These are phyloP conservation scores for Camelina hispida DNA, from an alignment of 345 rosid genomes.

Conservation along the genomic window DNA sequence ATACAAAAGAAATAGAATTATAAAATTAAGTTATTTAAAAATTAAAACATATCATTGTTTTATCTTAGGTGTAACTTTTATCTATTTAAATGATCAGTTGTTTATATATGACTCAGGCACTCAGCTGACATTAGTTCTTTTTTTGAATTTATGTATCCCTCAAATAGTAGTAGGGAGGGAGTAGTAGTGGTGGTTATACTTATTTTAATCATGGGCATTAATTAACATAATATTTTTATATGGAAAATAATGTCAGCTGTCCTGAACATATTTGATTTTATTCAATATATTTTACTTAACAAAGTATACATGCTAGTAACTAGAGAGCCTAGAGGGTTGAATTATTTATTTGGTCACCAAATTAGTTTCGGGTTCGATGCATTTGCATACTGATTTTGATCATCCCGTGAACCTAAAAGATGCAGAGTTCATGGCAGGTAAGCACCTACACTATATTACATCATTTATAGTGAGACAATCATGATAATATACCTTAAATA, in stretches of 20 bases:
- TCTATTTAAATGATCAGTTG: neutral
- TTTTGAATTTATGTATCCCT: neutral
- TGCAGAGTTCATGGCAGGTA: conserved; percentile 30
- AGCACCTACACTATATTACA: neutral
- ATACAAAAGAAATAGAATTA: neutral
- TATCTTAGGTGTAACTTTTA: conserved; percentile 1
- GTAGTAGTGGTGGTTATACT: conserved; percentile 14
- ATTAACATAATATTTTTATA: neutral
- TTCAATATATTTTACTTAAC: neutral
- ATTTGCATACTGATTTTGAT: conserved; percentile 8
- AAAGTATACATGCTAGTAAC: conserved; percentile 24
- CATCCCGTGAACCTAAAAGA: conserved; percentile 15
- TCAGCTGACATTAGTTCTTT: neutral
- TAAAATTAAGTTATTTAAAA: neutral
- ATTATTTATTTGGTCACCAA: conserved; percentile 25
- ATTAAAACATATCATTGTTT: neutral
- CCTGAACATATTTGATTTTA: conserved; percentile 11
- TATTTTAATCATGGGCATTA: neutral
- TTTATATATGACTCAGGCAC: conserved; percentile 23
- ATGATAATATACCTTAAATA: neutral
- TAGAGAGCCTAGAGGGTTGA: conserved; percentile 10
- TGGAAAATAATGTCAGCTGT: conserved; percentile 22
- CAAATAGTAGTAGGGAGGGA: conserved; percentile 5
- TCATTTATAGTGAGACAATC: neutral
- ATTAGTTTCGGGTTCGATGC: conserved; percentile 39